Evolutionary conservation across 1,284 basidiomycete species (phyloP).

Genomic region (Moesziomyces sp.): DNA sequence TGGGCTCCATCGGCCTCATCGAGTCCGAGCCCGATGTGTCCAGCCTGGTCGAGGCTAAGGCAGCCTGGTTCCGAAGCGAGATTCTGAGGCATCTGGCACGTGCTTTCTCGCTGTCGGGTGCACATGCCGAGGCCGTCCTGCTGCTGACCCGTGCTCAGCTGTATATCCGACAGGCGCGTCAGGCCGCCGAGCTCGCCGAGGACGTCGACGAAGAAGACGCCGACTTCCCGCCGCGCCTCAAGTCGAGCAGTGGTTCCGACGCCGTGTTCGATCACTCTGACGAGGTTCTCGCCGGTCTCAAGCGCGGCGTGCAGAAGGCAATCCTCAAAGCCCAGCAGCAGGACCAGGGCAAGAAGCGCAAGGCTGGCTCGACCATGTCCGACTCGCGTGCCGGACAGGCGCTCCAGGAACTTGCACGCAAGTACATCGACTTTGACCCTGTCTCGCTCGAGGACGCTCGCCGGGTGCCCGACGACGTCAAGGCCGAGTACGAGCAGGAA

Average conservation of each 20-base stretch:
- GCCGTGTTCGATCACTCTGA: constrained; percentile 49
- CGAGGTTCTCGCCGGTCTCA: constrained; percentile 28
- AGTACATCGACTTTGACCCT: constrained; percentile 64
- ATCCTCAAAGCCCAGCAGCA: constrained; percentile 32
- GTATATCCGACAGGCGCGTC: constrained; percentile 62
- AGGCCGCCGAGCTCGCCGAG: constrained; percentile 60
- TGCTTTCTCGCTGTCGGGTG: constrained; percentile 54
- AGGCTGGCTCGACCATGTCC: constrained; percentile 23
- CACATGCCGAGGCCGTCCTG: constrained; percentile 56
- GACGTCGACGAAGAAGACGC: constrained; percentile 61
- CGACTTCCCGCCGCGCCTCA: constrained; percentile 52
- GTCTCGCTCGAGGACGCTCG: constrained; percentile 48
- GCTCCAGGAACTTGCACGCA: constrained; percentile 55
- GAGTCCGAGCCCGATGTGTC: constrained; percentile 65
- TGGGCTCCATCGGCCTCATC: constrained; percentile 59
- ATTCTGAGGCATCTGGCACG: constrained; percentile 58
- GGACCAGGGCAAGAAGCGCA: constrained; percentile 16
- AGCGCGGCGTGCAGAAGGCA: constrained; percentile 39
- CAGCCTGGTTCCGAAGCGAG: constrained; percentile 61
- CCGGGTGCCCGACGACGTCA: constrained; percentile 30
- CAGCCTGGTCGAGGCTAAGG: constrained; percentile 64
- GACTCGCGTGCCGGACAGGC: constrained; percentile 58
- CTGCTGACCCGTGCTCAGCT: constrained; percentile 59
- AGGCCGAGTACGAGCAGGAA: constrained; percentile 40
- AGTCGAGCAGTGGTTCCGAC: constrained; percentile 28